Evolutionary conservation across 208 protist genomes (phyloP).

Genomic region (Acanthamoeba castellanii): DNA sequence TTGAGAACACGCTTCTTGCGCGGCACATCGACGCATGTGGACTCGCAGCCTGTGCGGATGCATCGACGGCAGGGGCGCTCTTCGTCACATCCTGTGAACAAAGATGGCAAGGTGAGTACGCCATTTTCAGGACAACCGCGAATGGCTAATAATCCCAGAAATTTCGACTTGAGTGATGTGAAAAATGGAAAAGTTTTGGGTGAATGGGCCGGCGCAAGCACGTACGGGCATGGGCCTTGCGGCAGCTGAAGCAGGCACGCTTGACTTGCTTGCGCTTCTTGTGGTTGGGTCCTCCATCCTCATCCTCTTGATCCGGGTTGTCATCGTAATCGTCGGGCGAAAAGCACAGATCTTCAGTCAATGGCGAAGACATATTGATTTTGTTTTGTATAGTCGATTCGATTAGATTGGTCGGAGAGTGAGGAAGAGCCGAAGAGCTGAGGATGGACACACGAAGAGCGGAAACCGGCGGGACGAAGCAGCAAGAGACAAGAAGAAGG

Average conservation of each 20-base stretch:
- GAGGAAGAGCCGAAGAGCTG: not conserved
- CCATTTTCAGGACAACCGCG: not conserved
- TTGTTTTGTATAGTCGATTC: not conserved
- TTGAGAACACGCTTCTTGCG: not conserved
- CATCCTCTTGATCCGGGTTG: not conserved
- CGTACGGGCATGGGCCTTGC: conserved; percentile 2
- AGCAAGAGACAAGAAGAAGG: not conserved
- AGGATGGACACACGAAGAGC: not conserved
- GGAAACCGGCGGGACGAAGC: not conserved
- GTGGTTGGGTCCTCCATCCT: conserved; percentile 6
- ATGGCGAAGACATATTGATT: not conserved
- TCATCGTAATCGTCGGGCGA: conserved; percentile 28
- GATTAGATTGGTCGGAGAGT: not conserved
- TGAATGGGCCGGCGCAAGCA: not conserved
- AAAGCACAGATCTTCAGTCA: not conserved
- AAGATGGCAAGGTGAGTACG: not conserved
- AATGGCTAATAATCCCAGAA: not conserved
- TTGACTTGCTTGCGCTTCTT: conserved; percentile 26
- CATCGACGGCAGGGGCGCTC: not conserved
- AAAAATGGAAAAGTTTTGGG: not conserved
- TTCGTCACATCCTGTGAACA: not conserved
- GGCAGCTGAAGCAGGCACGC: conserved; percentile 4
- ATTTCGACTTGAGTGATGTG: not conserved
- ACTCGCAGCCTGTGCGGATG: not conserved
- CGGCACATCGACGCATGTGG: not conserved